Percentiles rank a stretch among this genome's conserved stretches.
Conservation (phyloP, 306 rosid species). For the Cucurbita pepo region DNA sequence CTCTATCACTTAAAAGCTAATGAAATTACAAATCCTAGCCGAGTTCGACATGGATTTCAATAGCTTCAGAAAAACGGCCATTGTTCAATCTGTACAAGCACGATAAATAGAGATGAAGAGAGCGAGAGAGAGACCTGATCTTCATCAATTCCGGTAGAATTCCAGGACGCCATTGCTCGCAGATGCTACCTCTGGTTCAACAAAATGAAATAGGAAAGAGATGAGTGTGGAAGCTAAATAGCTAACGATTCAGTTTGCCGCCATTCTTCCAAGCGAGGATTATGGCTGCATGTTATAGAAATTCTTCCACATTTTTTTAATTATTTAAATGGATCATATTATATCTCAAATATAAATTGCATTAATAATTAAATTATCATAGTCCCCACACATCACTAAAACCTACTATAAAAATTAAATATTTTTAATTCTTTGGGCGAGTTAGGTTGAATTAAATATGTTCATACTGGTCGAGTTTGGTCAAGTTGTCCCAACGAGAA, state of each 20-base stretch:
- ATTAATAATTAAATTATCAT: no score
- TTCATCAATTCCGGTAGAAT: constrained; percentile 9
- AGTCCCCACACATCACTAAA: no score
- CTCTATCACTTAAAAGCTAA: neutral
- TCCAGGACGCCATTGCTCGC: constrained; percentile 16
- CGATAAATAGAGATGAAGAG: neutral
- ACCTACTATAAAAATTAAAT: no score
- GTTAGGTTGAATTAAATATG: no score
- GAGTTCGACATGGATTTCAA: neutral
- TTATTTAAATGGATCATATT: no score
- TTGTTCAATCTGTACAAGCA: neutral
- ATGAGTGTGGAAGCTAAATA: neutral
- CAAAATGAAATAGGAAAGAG: neutral
- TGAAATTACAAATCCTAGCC: neutral
- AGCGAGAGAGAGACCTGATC: constrained; percentile 17
- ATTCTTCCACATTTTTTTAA: no score
- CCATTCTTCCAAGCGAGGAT: no score
- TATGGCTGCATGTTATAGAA: no score
- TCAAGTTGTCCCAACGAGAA: no score
- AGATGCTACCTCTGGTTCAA: neutral
- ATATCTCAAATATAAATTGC: no score
- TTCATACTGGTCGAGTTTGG: no score
- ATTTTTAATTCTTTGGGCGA: no score
- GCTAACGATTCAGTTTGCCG: neutral
- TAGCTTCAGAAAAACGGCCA: neutral